Evolutionary conservation across 2,329 filamentous ascomycete species (phyloP).

Genomic region (Hymenoscyphus scutula): DNA sequence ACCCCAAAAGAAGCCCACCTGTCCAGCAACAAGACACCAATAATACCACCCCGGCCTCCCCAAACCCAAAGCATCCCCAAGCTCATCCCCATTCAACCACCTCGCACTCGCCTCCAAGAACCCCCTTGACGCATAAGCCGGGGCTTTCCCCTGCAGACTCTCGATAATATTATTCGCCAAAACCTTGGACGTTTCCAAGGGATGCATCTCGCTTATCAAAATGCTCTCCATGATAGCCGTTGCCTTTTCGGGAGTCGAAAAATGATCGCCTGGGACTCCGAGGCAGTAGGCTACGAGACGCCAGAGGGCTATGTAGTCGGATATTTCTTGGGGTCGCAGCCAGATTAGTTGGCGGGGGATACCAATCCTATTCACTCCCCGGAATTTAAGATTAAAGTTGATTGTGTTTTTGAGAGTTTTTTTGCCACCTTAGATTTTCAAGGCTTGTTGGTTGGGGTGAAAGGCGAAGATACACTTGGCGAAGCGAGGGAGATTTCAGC

Average conservation of each 20-base stretch:
- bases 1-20: slow-evolving; percentile 31
- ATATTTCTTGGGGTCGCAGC: slow-evolving; percentile 58
- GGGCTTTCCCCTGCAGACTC: slow-evolving; percentile 63
- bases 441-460: too few relatives aligned
- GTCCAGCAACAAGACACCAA: slow-evolving; percentile 28
- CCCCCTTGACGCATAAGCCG: slow-evolving; percentile 61
- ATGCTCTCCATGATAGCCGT: slow-evolving; percentile 66
- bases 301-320: slow-evolving; percentile 74
- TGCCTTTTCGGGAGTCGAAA: slow-evolving; percentile 54
- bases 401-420: too few relatives aligned
- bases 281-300: slow-evolving; percentile 70
- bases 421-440: too few relatives aligned
- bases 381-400: too few relatives aligned
- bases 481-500: too few relatives aligned
- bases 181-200: slow-evolving; percentile 58
- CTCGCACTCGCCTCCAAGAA: slow-evolving; percentile 67
- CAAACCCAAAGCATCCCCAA: slow-evolving; percentile 54
- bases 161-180: slow-evolving; percentile 75
- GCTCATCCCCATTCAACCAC: slow-evolving; percentile 66
- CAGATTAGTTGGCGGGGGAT: slow-evolving; percentile 72
- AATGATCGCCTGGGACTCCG: slow-evolving; percentile 62
- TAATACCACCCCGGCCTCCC: slow-evolving; percentile 28
- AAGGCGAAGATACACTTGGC: too few relatives aligned
- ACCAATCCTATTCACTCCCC: too few relatives aligned
- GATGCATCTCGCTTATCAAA: slow-evolving; percentile 63